Conservation (phyloP, 2,329 filamentous ascomycete species). For the Ophiosphaerella korrae region DNA sequence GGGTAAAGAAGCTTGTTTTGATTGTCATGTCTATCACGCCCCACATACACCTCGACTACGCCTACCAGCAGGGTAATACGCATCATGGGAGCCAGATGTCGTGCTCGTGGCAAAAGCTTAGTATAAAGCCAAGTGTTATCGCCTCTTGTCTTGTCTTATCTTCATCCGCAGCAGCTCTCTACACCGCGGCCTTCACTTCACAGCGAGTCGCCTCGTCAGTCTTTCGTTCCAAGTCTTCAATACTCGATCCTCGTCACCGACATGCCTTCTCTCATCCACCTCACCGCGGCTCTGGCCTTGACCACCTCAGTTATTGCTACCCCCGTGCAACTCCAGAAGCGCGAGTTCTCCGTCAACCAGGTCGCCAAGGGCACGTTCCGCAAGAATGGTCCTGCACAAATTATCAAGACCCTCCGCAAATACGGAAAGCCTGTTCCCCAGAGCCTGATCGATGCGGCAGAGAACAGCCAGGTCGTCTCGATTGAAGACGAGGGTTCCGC, state of each 20-base stretch:
- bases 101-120: constrained; percentile 19
- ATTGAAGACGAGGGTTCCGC: constrained; percentile 39
- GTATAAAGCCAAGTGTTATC: constrained; percentile 35
- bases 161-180: constrained; percentile 18
- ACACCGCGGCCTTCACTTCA: constrained; percentile 2
- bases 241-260: constrained; percentile 5
- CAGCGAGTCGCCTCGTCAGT: constrained; percentile 8
- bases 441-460: constrained; percentile 37
- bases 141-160: constrained; percentile 20
- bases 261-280: constrained; percentile 42
- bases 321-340: constrained; percentile 38
- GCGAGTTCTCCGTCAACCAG: constrained; percentile 39
- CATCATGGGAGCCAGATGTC: constrained; percentile 15
- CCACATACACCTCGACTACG: constrained; percentile 10
- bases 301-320: constrained; percentile 29
- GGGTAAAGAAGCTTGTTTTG: constrained; percentile 25
- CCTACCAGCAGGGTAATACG: constrained; percentile 11
- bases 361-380: constrained; percentile 33
- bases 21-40: constrained; percentile 32
- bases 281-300: constrained; percentile 41
- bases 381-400: constrained; percentile 45
- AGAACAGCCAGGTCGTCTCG: constrained; percentile 25
- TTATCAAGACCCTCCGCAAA: constrained; percentile 50
- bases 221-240: constrained; percentile 8
- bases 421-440: constrained; percentile 37